These are phyloP conservation scores for Backusella australiensis DNA, from an alignment of 192 early-diverging fungal species.

Conservation along the genomic window DNA sequence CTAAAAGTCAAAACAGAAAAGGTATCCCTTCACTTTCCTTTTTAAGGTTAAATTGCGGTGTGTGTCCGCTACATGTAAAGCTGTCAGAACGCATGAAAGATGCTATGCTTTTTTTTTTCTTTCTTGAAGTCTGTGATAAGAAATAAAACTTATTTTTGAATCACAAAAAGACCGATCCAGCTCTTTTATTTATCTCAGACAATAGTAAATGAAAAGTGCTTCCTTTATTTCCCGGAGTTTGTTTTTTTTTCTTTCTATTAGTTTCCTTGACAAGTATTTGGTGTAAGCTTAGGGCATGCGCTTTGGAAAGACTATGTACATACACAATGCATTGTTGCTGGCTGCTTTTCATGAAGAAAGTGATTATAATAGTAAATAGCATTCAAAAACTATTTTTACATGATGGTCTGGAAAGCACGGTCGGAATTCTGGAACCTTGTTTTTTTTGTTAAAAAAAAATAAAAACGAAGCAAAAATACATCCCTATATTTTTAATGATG, in stretches of 20 bases:
- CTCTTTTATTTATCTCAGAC: background rate
- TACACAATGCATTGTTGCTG: background rate
- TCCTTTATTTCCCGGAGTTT: background rate
- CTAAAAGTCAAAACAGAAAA: background rate
- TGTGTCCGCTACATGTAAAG: background rate
- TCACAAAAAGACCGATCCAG: background rate
- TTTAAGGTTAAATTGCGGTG: background rate
- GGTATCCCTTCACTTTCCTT: background rate
- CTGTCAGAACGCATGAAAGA: constrained; percentile 3
- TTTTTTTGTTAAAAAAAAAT: background rate
- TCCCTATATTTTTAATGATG: background rate
- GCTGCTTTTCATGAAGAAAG: background rate
- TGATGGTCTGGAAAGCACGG: background rate
- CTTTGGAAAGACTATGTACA: background rate
- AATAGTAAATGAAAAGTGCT: constrained; percentile 3
- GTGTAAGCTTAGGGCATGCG: background rate
- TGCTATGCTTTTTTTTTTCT: background rate
- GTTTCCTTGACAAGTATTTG: background rate
- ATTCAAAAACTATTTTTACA: background rate
- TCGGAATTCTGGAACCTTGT: background rate
- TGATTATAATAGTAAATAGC: background rate
- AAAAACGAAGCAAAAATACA: background rate
- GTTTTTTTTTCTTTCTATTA: background rate
- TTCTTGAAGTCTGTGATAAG: background rate
- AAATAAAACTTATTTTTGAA: background rate